These are phyloP conservation scores for Neonectria hederae DNA, from an alignment of 2,329 filamentous ascomycete species.

Conservation along the genomic window DNA sequence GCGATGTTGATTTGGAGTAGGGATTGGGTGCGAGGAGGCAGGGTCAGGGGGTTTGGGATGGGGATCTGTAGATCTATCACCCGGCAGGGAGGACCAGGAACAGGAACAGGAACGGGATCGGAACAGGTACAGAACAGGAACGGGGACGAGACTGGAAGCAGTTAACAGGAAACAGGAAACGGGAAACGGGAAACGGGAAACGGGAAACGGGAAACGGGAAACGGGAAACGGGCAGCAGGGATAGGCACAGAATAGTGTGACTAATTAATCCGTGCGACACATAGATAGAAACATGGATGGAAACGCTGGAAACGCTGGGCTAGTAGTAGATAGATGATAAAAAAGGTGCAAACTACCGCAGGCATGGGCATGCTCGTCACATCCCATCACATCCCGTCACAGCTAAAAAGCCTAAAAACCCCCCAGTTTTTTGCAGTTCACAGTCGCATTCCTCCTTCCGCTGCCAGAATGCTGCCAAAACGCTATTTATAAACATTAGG, in stretches of 20 bases:
- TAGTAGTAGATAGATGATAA: too few relatives aligned
- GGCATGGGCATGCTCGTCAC: conserved; percentile 1
- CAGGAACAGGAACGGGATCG: conserved; percentile 1
- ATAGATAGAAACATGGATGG: not conserved
- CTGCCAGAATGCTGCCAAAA: not conserved
- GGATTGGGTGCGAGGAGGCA: not conserved
- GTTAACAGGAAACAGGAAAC: too few relatives aligned
- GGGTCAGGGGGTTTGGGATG: not conserved
- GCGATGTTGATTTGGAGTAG: conserved; percentile 1
- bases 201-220: too few relatives aligned
- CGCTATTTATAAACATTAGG: not conserved
- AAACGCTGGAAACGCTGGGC: too few relatives aligned
- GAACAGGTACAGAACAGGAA: not conserved
- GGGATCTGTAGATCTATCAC: conserved; percentile 18
- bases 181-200: not conserved
- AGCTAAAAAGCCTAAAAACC: too few relatives aligned
- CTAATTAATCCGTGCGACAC: too few relatives aligned
- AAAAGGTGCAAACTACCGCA: not conserved
- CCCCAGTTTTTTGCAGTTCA: not conserved
- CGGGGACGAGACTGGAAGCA: too few relatives aligned
- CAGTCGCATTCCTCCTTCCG: not conserved
- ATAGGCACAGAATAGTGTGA: too few relatives aligned
- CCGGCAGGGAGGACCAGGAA: conserved; percentile 8
- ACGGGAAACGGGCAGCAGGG: too few relatives aligned
- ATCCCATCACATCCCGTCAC: conserved; percentile 8